phyloP scores from a whole-genome alignment of 306 rosid genomes.

The Carpinus viminea region DNA sequence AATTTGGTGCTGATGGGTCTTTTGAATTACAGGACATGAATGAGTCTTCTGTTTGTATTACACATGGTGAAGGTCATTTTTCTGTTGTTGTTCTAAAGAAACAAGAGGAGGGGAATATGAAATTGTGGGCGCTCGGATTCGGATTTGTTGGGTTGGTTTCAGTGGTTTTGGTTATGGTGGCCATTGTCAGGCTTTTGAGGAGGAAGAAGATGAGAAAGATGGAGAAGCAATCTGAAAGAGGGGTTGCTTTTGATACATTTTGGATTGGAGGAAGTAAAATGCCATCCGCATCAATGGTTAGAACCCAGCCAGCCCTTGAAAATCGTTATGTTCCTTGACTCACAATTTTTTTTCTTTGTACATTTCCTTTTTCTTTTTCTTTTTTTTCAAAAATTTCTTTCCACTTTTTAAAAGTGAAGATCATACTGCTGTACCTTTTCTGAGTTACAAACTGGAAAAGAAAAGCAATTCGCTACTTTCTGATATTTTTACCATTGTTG shows the following conservation, averaged over 20 bases:
- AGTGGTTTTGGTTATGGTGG: constrained; percentile 35
- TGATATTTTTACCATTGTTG: background rate
- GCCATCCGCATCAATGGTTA: constrained; percentile 71
- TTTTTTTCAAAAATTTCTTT: background rate
- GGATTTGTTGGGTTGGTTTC: constrained; percentile 50
- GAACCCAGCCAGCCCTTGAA: constrained; percentile 84
- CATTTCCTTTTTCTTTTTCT: background rate
- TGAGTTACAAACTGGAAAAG: constrained; percentile 9
- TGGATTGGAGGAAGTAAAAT: constrained; percentile 83
- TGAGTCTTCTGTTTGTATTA: constrained; percentile 39
- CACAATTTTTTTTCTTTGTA: background rate
- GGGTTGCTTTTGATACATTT: constrained; percentile 55
- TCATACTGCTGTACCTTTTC: background rate
- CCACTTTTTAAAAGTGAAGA: constrained; percentile 27
- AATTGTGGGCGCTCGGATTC: constrained; percentile 46
- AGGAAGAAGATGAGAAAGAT: constrained; percentile 43
- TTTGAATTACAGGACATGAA: constrained; percentile 55
- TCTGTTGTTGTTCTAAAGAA: constrained; percentile 53
- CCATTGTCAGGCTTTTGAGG: constrained; percentile 31
- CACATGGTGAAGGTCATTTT: constrained; percentile 52
- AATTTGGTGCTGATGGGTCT: constrained; percentile 45
- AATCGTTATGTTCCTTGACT: constrained; percentile 36
- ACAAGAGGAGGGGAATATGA: background rate
- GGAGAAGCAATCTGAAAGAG: constrained; percentile 68
- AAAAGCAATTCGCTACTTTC: background rate